Base-by-base conservation (phyloP, 345 rosid species). In the Reutealis trisperma region DNA sequence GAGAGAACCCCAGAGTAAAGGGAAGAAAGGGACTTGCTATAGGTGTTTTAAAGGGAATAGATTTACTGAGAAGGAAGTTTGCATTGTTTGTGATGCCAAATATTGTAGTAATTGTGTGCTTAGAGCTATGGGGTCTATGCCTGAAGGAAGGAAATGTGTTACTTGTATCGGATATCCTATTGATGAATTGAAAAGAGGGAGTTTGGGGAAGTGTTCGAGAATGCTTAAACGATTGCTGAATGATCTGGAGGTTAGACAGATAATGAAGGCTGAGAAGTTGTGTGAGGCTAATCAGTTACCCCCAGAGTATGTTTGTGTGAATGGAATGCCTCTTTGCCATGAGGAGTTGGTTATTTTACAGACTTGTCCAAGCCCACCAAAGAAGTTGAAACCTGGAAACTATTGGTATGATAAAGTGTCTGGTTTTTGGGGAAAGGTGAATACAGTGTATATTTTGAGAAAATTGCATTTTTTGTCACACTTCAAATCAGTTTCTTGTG, bases 61-160 rank as follows among this genome's bases (percentile, higher is more conserved):
- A 77, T 92, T 96, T 80, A 94, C 98, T 0, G 99, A 96, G 82
- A 94, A 96, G 82, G 99, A 96, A 87, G 91, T 92, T 34, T 96
- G 99, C 84, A 81, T 92, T 79, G 99, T 96, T 72, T 96, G 98
- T 72, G 97, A 94, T 85, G 93, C 98, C 2, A 94, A 96, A 76
- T 96, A 91, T 79, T 96, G 99, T 71, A 84, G 91, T 66, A 92
- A 79, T 76, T 96, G 98, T 54, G 97, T 96, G 47, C 99, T 96
- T 83, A 84, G 98, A 75, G 97, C 99, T n/a, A 94, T 96, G 99
- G 99, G 99, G 21, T 96, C 99, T 4, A 96, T 96, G 99, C 99
- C 99, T 1, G 98, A 96, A 89, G 99, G 99, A 73, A 90, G 99
- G 88, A 96, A 96, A 77, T 96, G 99, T 54, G 97, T 96, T 70